These are phyloP conservation scores for Rhododendron vialii DNA, from an alignment of 148 eudicot genomes.

Conservation along the genomic window DNA sequence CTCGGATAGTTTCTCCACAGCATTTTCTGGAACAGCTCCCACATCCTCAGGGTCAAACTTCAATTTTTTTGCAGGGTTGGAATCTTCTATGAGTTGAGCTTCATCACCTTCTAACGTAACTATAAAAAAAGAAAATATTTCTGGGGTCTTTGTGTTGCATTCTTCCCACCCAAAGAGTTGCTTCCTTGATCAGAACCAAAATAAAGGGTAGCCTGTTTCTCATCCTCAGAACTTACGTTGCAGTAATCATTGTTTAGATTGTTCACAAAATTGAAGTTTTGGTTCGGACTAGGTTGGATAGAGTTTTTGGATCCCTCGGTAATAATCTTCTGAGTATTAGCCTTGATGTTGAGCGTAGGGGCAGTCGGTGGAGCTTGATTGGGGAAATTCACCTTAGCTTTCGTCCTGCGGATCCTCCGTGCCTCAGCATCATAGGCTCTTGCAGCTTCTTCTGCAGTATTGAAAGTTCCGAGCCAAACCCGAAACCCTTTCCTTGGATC, in stretches of 20 bases:
- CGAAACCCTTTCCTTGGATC: slow-evolving; percentile 92
- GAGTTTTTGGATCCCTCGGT: slow-evolving; percentile 21
- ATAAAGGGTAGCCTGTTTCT: too few species aligned
- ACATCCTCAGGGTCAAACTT: too few species aligned
- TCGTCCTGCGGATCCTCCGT: slow-evolving; percentile 79
- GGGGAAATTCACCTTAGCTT: slow-evolving; percentile 96
- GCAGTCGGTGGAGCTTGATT: slow-evolving; percentile 32
- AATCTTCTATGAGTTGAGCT: too few species aligned
- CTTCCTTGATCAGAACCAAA: too few species aligned
- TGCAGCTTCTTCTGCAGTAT: slow-evolving; percentile 75
- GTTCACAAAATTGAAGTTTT: background rate
- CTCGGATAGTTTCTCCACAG: too few species aligned
- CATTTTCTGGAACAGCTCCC: too few species aligned
- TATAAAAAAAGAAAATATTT: background rate
- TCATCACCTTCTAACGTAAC: too few species aligned
- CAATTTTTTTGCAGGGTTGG: too few species aligned
- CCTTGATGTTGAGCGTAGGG: slow-evolving; percentile 35
- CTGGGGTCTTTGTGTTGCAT: too few species aligned
- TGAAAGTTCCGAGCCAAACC: slow-evolving; percentile 86
- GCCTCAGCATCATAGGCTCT: slow-evolving; percentile 97
- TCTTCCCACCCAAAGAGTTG: too few species aligned
- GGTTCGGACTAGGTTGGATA: slow-evolving; percentile 29
- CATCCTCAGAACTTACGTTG: too few species aligned
- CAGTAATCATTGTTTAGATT: too few species aligned
- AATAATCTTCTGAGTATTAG: slow-evolving; percentile 25